Evolutionary conservation across 352 stramenopile species (phyloP), one percentile per base, ranked within the genome.

Genomic region (Globisporangium acanthophoron): DNA sequence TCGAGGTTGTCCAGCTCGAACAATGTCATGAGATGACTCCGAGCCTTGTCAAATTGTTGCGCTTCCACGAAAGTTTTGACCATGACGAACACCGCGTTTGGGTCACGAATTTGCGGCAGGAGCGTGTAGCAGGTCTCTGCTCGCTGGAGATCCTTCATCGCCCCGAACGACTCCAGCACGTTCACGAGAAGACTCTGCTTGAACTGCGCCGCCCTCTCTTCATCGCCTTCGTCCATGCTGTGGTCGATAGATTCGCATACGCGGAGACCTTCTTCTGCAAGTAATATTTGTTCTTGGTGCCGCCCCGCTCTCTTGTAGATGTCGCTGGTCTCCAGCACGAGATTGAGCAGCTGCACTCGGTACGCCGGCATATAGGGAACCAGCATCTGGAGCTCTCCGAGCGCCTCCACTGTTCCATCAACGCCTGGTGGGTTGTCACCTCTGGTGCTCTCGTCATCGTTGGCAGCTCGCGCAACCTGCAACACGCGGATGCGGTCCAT

Each of bases 321-420:
- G 51, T 87, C 71, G 52, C 79, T 78, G 11, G 85, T 60, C 35
- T 70, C 70, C 45, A 57, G 66, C 54, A 90, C 64, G 1, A 91
- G 62, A 52, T 75, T 64, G 27, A 90, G 58, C 29, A 91, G 63
- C 11, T 54, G 57, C 7, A 58, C 61, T 47, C 58, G 62, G 51
- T 78, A 87, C 4, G 68, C 64, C 15, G 50, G 40, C 51, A 88
- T 80, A 59, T 89, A 93, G 15, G 83, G 80, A 40, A 71, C 58
- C 39, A 93, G 54, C 75, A 88, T 88, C 35, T 85, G 80, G n/a
- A 93, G 60, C 31, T 93, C 83, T 33, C 84, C 66, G 3, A 93
- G 55, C 8, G 71, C 77, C 40, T 79, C 75, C 13, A 87, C 58
- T 37, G 87, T 75, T 20, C 66, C 71, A 52, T 61, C 56, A 16